Evolutionary conservation across 2,329 filamentous ascomycete species (phyloP), one percentile per base, ranked within the genome.

Genomic region (Colletotrichum neosansevieriae): DNA sequence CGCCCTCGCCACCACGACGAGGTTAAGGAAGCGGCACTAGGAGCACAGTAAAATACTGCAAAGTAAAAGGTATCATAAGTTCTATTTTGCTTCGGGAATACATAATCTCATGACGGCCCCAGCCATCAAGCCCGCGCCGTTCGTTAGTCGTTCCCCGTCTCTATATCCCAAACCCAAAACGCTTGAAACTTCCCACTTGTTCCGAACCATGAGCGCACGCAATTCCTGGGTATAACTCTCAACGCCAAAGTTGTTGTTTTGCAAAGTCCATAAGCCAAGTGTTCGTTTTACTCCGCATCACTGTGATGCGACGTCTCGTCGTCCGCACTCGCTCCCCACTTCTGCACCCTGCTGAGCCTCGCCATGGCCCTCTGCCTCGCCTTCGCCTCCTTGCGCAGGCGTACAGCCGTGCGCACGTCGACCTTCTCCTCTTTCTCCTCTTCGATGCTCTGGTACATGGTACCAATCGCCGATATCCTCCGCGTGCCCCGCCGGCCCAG

Each of bases 341-440:
- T 17, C 49, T 51, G 42, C 56, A 32, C 24, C 54, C 44, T 40
- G 24, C 54, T 51, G 17, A 49, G 12, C 4, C 57, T 58, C 13
- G 32, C 44, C 67, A 49, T 53, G 15, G 74, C 75, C 47, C 76
- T 54, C 63, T 74, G 72, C 34, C 63, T 67, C 19, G 74, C 72
- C 72, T 76, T 79, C 24, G 71, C 71, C 49, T 79, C 73, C 68
- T 79, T 79, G 7, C 78, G 71, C 56, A 79, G 57, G 32, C 73
- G 71, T 6, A 77, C 69, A 0, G 76, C 77, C 7, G 74, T 70
- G 15, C 74, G 71, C 6, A 77, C 69, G 34, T 78, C 75, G 17
- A 73, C 56, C 42, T 71, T 73, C 6, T 67, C 72, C 19, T 64
- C 59, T 24, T 65, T 63, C 57, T 76, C 70, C 15, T 71, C 64